Evolutionary conservation across 2,329 filamentous ascomycete species (phyloP), one percentile per base, ranked within the genome.

Genomic region (Mycosphaerella sp.): DNA sequence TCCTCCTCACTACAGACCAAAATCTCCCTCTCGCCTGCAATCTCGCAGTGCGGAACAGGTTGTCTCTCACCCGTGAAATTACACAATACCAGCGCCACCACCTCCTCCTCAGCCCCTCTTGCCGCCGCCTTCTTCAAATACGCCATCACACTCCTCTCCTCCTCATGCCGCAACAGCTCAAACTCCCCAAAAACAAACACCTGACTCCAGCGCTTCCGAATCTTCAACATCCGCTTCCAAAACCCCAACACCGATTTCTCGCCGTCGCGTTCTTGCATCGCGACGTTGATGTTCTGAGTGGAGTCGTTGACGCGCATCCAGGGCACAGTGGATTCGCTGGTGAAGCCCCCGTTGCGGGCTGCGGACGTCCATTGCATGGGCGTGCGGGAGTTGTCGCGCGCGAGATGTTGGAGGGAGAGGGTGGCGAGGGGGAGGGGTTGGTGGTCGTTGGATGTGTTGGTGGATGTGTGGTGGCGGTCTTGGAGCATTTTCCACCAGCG

Each of bases 291-390:
- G 35, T 36, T 36, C 10, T 16, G 9, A 6, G 36, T 32, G 16
- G 39, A 35, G 41, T 44, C 47, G 18, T 56, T 56, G 14, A 52
- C 45, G 6, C 53, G 48, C 50, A 58, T 54, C 56, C 56, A 58
- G 3, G 56, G 54, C n/a, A 50, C 28, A 12, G 35, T 37, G 16
- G 27, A 10, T 14, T 41, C 35, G 13, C 12, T 4, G 9, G 80
- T 81, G 68, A 87, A 87, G 1, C 84, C 84, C 0, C 78, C 81
- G 54, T 81, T 74, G 0, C 68, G 68, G 36, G 4, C 1, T 4
- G 4, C 17, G 4, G 32, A 10, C 49, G 75, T 74, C 84, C 84
- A 87, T 57, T 84, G 81, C 72, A 87, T 80, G 0, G 84, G 84
- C 3, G 79, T 76, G 13, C 84, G 74, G 6, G 81, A 76, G 61